Conservation (phyloP, 768 basidiomycete species). For the Rhodocollybia butyracea region DNA sequence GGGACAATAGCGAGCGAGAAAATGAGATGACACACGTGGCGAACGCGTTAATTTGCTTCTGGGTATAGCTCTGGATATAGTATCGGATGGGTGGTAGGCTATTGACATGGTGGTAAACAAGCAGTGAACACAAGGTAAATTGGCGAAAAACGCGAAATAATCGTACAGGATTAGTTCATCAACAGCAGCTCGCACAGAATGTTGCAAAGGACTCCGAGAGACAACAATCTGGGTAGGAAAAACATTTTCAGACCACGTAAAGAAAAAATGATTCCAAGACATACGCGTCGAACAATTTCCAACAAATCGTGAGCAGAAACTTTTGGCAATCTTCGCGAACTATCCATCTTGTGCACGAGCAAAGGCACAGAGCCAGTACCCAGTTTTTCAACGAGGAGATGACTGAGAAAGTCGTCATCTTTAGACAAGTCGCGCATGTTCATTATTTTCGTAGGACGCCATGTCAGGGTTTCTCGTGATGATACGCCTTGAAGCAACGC, state of each 20-base stretch:
- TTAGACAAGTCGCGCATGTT: constrained; percentile 86
- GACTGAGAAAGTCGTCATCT: constrained; percentile 89
- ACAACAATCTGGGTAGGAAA: constrained; percentile 48
- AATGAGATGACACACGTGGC: constrained; percentile 68
- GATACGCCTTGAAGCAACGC: constrained; percentile 19
- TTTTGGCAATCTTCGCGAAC: constrained; percentile 72
- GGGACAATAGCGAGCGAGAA: constrained; percentile 18
- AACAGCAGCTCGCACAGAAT: constrained; percentile 66
- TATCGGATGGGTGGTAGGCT: constrained; percentile 76
- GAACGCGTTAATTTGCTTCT: constrained; percentile 88
- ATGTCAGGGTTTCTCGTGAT: constrained; percentile 37
- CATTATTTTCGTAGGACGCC: constrained; percentile 88
- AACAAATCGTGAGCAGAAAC: constrained; percentile 67
- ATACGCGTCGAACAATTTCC: constrained; percentile 73
- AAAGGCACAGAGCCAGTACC: constrained; percentile 79
- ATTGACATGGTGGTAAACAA: constrained; percentile 3
- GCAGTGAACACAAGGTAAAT: not conserved
- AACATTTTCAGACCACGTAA: constrained; percentile 21
- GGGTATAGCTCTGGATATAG: constrained; percentile 70
- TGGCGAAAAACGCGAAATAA: constrained; percentile 18
- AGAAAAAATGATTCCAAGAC: constrained; percentile 25
- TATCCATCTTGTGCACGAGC: constrained; percentile 88
- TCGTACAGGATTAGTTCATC: constrained; percentile 77
- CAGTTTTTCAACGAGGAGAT: constrained; percentile 85
- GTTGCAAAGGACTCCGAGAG: constrained; percentile 50